Percentiles rank a stretch among this genome's conserved stretches.
Evolutionary conservation across 495 filamentous ascomycete genomes (phyloP).

Genomic region (Xylaria curta): DNA sequence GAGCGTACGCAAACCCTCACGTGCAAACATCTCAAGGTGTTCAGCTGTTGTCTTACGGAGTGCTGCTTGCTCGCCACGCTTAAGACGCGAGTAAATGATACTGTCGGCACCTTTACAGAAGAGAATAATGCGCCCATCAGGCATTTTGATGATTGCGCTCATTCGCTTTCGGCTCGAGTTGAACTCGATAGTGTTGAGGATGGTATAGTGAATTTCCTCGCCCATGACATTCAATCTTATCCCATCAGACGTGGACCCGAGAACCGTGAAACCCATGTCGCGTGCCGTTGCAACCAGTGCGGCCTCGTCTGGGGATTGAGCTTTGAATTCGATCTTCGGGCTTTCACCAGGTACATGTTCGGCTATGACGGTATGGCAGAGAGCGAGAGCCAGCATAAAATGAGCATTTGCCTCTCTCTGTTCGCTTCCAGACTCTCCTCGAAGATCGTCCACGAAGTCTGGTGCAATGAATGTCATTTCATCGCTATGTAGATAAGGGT

Average conservation of each 20-base stretch:
- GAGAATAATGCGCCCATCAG: slow-evolving; percentile 86
- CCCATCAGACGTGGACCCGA: slow-evolving; percentile 77
- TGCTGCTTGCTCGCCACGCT: slow-evolving; percentile 82
- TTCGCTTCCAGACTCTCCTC: slow-evolving; percentile 74
- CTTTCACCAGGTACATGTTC: slow-evolving; percentile 87
- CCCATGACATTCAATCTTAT: slow-evolving; percentile 89
- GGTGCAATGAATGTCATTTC: slow-evolving; percentile 92
- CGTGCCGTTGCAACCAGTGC: slow-evolving; percentile 92
- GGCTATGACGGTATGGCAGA: slow-evolving; percentile 96
- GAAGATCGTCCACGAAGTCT: slow-evolving; percentile 81
- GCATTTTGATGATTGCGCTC: slow-evolving; percentile 98
- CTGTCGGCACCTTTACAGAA: slow-evolving; percentile 99
- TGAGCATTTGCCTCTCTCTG: slow-evolving; percentile 79
- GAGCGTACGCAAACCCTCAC: slow-evolving; percentile 92
- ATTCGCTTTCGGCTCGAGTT: slow-evolving; percentile 97
- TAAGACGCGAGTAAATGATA: slow-evolving; percentile 93
- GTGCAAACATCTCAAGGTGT: slow-evolving; percentile 94
- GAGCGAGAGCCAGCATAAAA: slow-evolving; percentile 94
- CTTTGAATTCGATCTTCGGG: slow-evolving; percentile 92
- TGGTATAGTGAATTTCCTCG: slow-evolving; percentile 78
- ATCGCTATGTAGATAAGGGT: slow-evolving; percentile 89
- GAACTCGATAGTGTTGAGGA: slow-evolving; percentile 96
- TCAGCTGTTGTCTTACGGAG: slow-evolving; percentile 84
- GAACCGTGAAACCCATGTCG: slow-evolving; percentile 94
- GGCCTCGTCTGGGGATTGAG: slow-evolving; percentile 96